Evolutionary conservation across 2,329 filamentous ascomycete species (phyloP), one percentile per base, ranked within the genome.

Genomic region (Calonectria honghensis): DNA sequence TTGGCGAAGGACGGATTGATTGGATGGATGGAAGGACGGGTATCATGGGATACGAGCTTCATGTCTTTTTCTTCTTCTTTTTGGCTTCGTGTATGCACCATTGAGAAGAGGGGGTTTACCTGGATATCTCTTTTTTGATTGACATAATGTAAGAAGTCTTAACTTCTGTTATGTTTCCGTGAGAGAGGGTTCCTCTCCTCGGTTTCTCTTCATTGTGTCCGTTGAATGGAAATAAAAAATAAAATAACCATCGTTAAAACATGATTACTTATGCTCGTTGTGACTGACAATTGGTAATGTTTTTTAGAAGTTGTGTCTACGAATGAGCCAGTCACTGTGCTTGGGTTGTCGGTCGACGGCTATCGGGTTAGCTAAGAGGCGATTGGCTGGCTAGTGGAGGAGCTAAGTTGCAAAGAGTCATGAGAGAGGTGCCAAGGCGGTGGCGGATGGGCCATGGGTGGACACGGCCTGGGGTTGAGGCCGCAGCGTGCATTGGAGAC

Each of bases 311-410:
- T 77, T 80, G 63, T 68, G 67, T 59, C 65, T 74, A 68, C 24
- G 48, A 41, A 52, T 39, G 64, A 69, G 71, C 63, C 72, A 72
- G 35, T 71, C 37, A 73, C 35, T 31, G 32, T n/a, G 61, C 54
- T 79, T 77, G 70, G 77, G 79, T 81, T 81, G 72, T 81, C 79
- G 79, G 79, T 71, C 51, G 59, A 71, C 79, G 79, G 79, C 72
- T 81, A 52, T 81, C 79, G 79, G 79, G 73, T 67, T 70, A 73
- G 70, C 79, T 79, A 80, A 79, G 74, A 71, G 73, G 61, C 80
- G 79, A 81, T 81, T 81, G 79, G 79, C 71, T 72, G 68, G 70
- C 75, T 73, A 71, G 66, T 72, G 63, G 35, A 68, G 57, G 35
- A 63, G 68, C 59, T 73, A 68, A 75, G 66, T 75, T 73, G 48